Evolutionary conservation across 73 alveolate species (phyloP).

Genomic region (Tetrahymena elliotti): DNA sequence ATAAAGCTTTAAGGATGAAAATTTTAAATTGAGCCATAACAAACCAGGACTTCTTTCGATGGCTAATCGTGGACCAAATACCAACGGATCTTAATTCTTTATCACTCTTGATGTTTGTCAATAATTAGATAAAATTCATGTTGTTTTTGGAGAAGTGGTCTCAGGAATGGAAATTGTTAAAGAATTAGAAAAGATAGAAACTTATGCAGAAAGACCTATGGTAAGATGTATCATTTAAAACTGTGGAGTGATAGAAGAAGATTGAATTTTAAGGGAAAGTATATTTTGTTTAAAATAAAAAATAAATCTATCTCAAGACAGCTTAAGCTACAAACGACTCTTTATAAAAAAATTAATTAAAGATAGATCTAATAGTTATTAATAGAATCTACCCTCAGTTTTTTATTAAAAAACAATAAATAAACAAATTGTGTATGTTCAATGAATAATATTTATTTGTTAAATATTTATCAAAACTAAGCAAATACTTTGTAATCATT

Average conservation of each 20-base stretch:
- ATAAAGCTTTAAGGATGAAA: slow-evolving; percentile 62
- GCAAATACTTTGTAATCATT: no score
- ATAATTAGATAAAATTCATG: slow-evolving; percentile 86
- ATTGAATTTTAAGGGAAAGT: neutral
- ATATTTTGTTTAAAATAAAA: no score
- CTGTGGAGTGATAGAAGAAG: neutral
- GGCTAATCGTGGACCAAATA: slow-evolving; percentile 92
- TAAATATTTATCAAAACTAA: no score
- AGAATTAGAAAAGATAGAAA: slow-evolving; percentile 68
- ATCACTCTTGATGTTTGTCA: slow-evolving; percentile 71
- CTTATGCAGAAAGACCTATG: slow-evolving; percentile 34
- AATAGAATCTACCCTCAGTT: no score
- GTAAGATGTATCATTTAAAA: neutral
- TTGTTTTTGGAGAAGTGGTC: slow-evolving; percentile 94
- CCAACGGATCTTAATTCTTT: slow-evolving; percentile 82
- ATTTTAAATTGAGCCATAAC: slow-evolving; percentile 55
- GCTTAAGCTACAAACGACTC: no score
- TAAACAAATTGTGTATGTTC: no score
- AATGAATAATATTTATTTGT: no score
- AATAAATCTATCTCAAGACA: neutral
- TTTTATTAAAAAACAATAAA: no score
- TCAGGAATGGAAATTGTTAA: slow-evolving; percentile 84
- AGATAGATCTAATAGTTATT: no score
- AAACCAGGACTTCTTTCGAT: slow-evolving; percentile 76
- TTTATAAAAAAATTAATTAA: no score